Evolutionary conservation across 305 asterid genomes (phyloP).

Genomic region (Salvia sclarea): DNA sequence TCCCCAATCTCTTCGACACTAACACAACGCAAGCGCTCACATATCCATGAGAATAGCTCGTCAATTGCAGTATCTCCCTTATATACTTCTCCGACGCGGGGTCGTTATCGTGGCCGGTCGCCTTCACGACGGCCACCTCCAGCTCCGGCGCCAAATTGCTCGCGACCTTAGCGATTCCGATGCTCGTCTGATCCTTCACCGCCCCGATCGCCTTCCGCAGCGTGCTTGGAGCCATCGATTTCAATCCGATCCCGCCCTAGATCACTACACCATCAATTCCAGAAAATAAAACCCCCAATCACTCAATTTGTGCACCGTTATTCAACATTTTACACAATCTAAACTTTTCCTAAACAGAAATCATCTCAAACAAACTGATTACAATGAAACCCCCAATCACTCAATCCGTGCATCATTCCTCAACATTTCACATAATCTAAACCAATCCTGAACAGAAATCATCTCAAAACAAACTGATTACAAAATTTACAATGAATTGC

Average conservation of each 20-base stretch:
- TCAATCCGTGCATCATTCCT: no score
- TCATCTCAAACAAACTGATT: not conserved
- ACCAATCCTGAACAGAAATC: no score
- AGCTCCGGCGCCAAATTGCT: conserved; percentile 95
- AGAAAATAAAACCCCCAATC: conserved; percentile 28
- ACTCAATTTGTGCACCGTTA: not conserved
- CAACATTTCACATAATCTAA: no score
- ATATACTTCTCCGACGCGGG: conserved; percentile 90
- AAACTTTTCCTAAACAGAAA: not conserved
- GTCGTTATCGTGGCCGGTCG: conserved; percentile 93
- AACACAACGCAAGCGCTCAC: conserved; percentile 69
- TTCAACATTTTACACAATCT: not conserved
- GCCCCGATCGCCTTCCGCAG: conserved; percentile 97
- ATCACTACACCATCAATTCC: not conserved
- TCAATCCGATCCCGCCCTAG: conserved; percentile 6
- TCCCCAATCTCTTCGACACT: conserved; percentile 69
- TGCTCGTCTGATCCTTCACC: conserved; percentile 94
- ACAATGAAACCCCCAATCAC: not conserved
- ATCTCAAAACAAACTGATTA: no score
- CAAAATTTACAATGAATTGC: no score
- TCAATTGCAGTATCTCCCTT: conserved; percentile 69
- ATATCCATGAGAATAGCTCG: conserved; percentile 72
- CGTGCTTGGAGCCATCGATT: conserved; percentile 83
- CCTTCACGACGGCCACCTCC: conserved; percentile 88
- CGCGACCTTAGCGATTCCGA: conserved; percentile 84